These are phyloP conservation scores for Colletotrichum aenigma DNA, from an alignment of 2,329 filamentous ascomycete species.

Conservation along the genomic window DNA sequence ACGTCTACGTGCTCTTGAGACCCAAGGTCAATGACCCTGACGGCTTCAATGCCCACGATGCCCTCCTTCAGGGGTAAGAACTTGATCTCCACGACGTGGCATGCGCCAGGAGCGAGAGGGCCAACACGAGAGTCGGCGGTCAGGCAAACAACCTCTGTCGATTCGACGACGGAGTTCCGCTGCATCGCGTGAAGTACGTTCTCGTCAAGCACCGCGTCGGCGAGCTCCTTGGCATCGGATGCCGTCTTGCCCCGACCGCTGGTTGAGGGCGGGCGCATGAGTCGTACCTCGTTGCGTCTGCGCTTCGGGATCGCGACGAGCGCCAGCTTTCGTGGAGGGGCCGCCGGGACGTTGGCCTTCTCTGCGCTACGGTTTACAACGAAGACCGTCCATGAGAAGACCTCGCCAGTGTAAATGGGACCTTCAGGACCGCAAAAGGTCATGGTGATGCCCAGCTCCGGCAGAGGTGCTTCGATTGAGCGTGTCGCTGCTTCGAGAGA, in stretches of 20 bases:
- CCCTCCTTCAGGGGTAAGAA: slow-evolving; percentile 73
- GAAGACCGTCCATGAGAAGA: slow-evolving; percentile 76
- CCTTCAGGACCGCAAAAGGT: slow-evolving; percentile 68
- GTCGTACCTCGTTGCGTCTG: slow-evolving; percentile 60
- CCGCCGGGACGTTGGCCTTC: slow-evolving; percentile 33
- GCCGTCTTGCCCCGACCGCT: slow-evolving; percentile 33
- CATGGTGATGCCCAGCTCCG: slow-evolving; percentile 74
- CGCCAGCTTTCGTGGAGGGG: slow-evolving; percentile 68
- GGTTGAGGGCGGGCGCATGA: slow-evolving; percentile 58
- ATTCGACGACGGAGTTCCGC: slow-evolving; percentile 65
- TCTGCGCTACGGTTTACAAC: slow-evolving; percentile 73
- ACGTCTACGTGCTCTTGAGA: slow-evolving; percentile 81
- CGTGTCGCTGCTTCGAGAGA: slow-evolving; percentile 59
- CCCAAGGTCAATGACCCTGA: slow-evolving; percentile 74
- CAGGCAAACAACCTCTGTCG: slow-evolving; percentile 73
- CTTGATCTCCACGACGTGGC: slow-evolving; percentile 74
- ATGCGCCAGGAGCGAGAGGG: slow-evolving; percentile 72
- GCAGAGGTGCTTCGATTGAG: slow-evolving; percentile 49
- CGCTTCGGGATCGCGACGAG: slow-evolving; percentile 71
- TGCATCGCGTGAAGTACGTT: slow-evolving; percentile 75
- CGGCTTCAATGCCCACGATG: slow-evolving; percentile 71
- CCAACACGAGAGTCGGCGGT: slow-evolving; percentile 77
- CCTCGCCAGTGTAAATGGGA: slow-evolving; percentile 65
- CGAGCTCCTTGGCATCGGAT: slow-evolving; percentile 41
- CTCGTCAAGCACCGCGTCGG: slow-evolving; percentile 74